These are phyloP conservation scores for Pichia nakasei DNA, from an alignment of 805 yeast species.

Conservation along the genomic window DNA sequence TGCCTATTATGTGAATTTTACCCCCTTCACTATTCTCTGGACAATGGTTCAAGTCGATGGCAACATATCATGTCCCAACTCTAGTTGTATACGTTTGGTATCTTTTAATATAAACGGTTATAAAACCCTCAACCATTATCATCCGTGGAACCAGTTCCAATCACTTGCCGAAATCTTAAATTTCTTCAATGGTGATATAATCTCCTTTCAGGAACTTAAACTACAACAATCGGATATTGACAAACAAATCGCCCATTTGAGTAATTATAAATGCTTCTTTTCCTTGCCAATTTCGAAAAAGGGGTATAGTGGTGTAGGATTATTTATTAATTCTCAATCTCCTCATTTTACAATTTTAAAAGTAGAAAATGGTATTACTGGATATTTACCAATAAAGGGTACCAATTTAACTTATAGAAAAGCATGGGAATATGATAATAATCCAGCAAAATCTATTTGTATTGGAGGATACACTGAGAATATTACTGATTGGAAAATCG, in stretches of 20 bases:
- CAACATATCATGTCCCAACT: not conserved
- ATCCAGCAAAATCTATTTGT: conserved; percentile 1
- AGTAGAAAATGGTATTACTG: conserved; percentile 92
- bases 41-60: conserved; percentile 1
- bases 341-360: conserved; percentile 40
- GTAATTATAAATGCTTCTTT: conserved; percentile 55
- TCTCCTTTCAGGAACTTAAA: conserved; percentile 86
- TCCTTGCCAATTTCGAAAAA: conserved; percentile 58
- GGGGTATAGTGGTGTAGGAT: conserved; percentile 91
- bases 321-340: conserved; percentile 53
- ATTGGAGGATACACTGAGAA: conserved; percentile 67
- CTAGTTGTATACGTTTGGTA: conserved; percentile 17
- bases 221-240: conserved; percentile 43
- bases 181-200: conserved; percentile 57
- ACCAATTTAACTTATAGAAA: conserved; percentile 19
- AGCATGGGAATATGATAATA: conserved; percentile 9
- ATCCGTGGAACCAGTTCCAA: conserved; percentile 65
- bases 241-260: conserved; percentile 30
- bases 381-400: conserved; percentile 30
- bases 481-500: conserved; percentile 26
- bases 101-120: conserved; percentile 82
- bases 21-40: not conserved
- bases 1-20: conserved; percentile 57
- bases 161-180: conserved; percentile 39
- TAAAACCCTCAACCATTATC: conserved; percentile 69